Base-by-base conservation (phyloP, 192 early-diverging fungal genomes). In the Oehlia diaphana region DNA sequence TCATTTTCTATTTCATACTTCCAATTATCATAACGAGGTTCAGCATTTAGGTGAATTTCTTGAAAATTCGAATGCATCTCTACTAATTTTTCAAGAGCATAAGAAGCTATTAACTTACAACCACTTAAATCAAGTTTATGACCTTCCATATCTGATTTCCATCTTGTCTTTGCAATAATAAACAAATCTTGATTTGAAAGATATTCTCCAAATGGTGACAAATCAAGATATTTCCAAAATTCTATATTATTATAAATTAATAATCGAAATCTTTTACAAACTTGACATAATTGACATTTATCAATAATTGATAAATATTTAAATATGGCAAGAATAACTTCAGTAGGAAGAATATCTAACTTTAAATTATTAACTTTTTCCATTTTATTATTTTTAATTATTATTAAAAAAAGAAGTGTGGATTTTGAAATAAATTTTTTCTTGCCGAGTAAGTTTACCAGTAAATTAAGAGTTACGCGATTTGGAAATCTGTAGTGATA, bases 11-110 rank as follows among this genome's bases (percentile, higher is more conserved):
- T 10, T 3, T 19, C 19, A 8, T 4, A 10, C 14, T 3, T 23
- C 72, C 72, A 74, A 28, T 19, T 74, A 61, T 74, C 72, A 61
- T 53, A 74, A 8, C 72, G 44, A 53, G 72, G 72, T 35, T 50
- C 53, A 33, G 10, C n/a, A 35, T 74, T 74, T 74, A 74, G 37
- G 61, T 74, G 72, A 33, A 74, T 50, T 35, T 21, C 72, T 31
- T 74, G 49, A 61, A 74, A 61, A 74, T 31, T 16, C 3, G 16
- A 53, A 74, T 74, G 35, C 8, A 16, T n/a, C 33, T 49, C 53
- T 31, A 23, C 44, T 61, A 74, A 61, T 74, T 61, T 74, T 39
- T 74, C 72, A 28, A 74, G 49, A 28, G 53, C 72, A 31, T 49
- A 21, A 31, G 72, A 74, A 61, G 26, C 13, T 9, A 74, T 74